A percentile compares a stretch with the other conserved stretches of the same genome.
These are phyloP conservation scores for Gossypium raimondii DNA, from an alignment of 345 rosid species.

Conservation along the genomic window DNA sequence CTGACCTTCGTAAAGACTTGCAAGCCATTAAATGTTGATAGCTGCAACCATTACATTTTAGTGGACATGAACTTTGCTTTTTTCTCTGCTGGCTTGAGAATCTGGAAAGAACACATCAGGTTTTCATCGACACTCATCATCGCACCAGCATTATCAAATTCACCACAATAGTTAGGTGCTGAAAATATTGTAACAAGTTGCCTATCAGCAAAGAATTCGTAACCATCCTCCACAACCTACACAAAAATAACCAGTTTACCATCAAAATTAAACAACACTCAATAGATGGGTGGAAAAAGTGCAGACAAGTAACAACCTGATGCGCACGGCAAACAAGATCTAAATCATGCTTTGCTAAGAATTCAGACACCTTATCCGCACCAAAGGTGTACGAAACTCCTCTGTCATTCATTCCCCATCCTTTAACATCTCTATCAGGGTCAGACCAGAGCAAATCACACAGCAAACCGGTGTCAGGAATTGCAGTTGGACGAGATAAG, in stretches of 20 bases:
- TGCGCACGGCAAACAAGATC: slow-evolving; percentile 97
- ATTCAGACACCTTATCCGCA: slow-evolving; percentile 73
- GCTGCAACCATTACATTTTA: slow-evolving; percentile 47
- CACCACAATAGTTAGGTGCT: slow-evolving; percentile 96
- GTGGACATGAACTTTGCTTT: slow-evolving; percentile 56
- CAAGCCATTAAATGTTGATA: slow-evolving; percentile 3
- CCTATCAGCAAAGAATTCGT: slow-evolving; percentile 92
- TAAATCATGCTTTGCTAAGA: slow-evolving; percentile 66
- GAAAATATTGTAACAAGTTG: slow-evolving; percentile 92
- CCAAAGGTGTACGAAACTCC: slow-evolving; percentile 96
- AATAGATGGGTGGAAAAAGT: neutral
- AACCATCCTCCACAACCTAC: slow-evolving; percentile 97
- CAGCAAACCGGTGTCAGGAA: slow-evolving; percentile 84
- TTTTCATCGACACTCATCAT: slow-evolving; percentile 89
- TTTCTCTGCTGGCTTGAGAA: slow-evolving; percentile 89
- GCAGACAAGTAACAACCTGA: slow-evolving; percentile 48
- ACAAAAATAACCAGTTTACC: slow-evolving; percentile 15
- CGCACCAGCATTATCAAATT: slow-evolving; percentile 99
- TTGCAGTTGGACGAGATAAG: slow-evolving; percentile 61
- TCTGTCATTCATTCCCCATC: slow-evolving; percentile 94
- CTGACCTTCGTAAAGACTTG: slow-evolving; percentile 29
- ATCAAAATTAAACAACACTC: slow-evolving; percentile 10
- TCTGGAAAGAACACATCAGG: slow-evolving; percentile 93
- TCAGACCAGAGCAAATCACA: slow-evolving; percentile 98
- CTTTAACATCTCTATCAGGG: slow-evolving; percentile 80